Evolutionary conservation across 495 filamentous ascomycete genomes (phyloP), one percentile per base, ranked within the genome.

Genomic region (Penicillium canariense): DNA sequence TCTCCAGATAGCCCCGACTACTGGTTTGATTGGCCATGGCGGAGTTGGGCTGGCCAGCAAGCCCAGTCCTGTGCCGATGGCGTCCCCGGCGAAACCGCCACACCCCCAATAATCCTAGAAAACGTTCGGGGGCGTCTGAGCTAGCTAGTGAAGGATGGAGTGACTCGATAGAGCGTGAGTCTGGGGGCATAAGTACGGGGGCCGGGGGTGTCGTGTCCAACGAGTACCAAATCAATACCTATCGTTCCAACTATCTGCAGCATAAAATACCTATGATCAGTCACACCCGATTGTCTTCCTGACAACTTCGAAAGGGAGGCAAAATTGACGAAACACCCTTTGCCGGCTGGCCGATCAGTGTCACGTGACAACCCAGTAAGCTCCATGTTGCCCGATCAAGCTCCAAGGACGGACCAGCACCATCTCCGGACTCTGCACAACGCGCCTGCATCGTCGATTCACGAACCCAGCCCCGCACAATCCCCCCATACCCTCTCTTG

Each of bases 281-380:
- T 22, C 18, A 22, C 10, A 38, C 6, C 20, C 38, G 22, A 11
- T 0, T 18, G 12, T 12, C 4, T 4, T 42, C n/a, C 4, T n/a
- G 20, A 23, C 38, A n/a, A 42, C 18, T 42, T 42, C 38, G 20
- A 42, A 42, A 42, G 22, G 38, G 38, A 25, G 14, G n/a, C 10
- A 42, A 42, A 25, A 6, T 23, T 5, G 38, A 42, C 12, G 38
- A 42, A 42, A 14, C 12, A n/a, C 11, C 22, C 5, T 4, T 9
- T 4, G 2, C 4, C 10, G 5, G 32, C 46, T 48, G 48, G 48
- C 25, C 23, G 27, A 27, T 39, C 1, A 23, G 1, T 9, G 17
- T 62, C 60, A 62, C 60, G 60, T 62, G 60, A 54, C 9, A 32
- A 39, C 68, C 10, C 31, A 69, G 40, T 44, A 45, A 54, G 52